phyloP scores from a whole-genome alignment of 2,329 filamentous ascomycete genomes.

The Neofusicoccum sp. region DNA sequence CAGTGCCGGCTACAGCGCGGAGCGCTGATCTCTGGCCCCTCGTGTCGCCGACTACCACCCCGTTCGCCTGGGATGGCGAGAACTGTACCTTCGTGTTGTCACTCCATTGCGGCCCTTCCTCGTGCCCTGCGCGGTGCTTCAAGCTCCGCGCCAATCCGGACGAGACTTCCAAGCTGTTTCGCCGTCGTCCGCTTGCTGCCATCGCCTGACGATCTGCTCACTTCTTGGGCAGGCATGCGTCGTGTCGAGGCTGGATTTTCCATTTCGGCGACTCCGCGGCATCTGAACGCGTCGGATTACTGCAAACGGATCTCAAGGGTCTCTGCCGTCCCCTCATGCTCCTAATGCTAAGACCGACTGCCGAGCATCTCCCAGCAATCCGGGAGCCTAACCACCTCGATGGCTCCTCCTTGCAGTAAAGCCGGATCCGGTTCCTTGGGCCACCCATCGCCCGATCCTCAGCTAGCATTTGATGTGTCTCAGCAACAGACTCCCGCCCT shows the following conservation, averaged over 20 bases:
- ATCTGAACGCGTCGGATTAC: neutral
- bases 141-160: neutral
- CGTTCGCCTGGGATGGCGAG: neutral
- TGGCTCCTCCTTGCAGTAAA: neutral
- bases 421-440: neutral
- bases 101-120: neutral
- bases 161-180: neutral
- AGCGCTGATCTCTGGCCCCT: neutral
- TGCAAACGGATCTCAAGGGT: neutral
- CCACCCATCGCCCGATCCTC: neutral
- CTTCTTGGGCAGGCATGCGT: slow-evolving; percentile 4
- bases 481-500: neutral
- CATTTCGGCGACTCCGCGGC: neutral
- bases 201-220: slow-evolving; percentile 5
- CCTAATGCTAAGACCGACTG: neutral
- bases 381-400: neutral
- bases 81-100: neutral
- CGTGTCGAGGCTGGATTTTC: neutral
- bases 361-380: neutral
- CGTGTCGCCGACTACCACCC: neutral
- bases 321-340: neutral
- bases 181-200: neutral
- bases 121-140: neutral
- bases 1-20: neutral
- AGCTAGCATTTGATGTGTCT: neutral